Evolutionary conservation across 2,329 filamentous ascomycete genomes (phyloP).

Genomic region (Fusarium annulatum): DNA sequence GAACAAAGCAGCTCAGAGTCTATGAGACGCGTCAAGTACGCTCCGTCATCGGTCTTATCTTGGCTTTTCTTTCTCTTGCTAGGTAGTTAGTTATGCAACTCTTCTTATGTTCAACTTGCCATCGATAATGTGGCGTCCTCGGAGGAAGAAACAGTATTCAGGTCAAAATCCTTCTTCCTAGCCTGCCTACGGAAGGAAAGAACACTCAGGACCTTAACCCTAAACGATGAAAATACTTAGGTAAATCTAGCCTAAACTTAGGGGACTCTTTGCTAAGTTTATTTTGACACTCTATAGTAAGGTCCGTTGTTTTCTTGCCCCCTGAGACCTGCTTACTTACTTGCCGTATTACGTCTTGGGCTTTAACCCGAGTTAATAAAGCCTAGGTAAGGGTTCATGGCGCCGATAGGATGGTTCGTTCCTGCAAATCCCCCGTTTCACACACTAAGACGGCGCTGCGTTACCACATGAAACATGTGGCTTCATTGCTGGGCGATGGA

Average conservation of each 20-base stretch:
- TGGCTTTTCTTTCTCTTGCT: background rate
- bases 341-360: background rate
- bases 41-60: background rate
- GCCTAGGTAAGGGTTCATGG: constrained; percentile 25
- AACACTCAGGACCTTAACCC: no score
- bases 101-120: background rate
- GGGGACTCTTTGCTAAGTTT: no score
- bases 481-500: constrained; percentile 26
- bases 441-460: constrained; percentile 22
- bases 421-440: constrained; percentile 31
- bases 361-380: background rate
- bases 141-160: background rate
- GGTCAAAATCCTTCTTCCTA: constrained; percentile 1
- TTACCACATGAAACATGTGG: constrained; percentile 40
- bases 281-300: no score
- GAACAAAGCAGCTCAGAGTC: constrained; percentile 16
- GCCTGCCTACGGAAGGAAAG: no score
- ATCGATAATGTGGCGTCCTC: constrained; percentile 1
- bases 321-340: background rate
- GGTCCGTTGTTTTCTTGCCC: no score
- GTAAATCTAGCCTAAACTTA: no score
- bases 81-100: background rate
- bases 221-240: no score
- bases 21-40: constrained; percentile 5
- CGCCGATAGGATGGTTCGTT: constrained; percentile 41